phyloP scores from a whole-genome alignment of 441 rosid genomes.

The Populus tomentosa region DNA sequence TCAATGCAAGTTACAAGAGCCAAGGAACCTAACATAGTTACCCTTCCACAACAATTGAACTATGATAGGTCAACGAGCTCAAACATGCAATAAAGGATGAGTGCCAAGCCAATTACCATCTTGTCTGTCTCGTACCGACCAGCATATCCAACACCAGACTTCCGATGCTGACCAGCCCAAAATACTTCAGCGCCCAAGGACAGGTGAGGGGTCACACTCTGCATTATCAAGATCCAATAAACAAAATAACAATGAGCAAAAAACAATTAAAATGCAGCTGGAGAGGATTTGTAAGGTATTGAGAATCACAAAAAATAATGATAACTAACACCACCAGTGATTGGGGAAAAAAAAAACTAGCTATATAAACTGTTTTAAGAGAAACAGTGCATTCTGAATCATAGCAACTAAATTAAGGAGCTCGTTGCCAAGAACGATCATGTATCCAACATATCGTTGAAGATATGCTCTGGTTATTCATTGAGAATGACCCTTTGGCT shows the following conservation, averaged over 20 bases:
- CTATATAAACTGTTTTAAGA: not conserved
- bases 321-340: not conserved
- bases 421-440: not conserved
- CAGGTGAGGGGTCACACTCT: constrained; percentile 71
- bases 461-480: too few species aligned
- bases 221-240: constrained; percentile 25
- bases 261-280: not conserved
- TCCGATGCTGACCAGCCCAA: constrained; percentile 95
- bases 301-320: not conserved
- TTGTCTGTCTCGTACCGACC: constrained; percentile 88
- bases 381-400: not conserved
- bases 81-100: not conserved
- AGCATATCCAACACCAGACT: constrained; percentile 95
- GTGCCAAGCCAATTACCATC: constrained; percentile 54
- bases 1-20: not conserved
- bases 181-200: constrained; percentile 92
- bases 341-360: too few species aligned
- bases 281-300: not conserved
- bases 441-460: too few species aligned
- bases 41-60: not conserved
- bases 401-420: not conserved
- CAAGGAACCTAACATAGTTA: constrained; percentile 1
- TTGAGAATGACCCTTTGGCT: too few species aligned
- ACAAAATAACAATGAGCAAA: not conserved
- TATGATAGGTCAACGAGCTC: not conserved